phyloP scores from a whole-genome alignment of 169 alveolate species.

The Plasmodium sp. region DNA sequence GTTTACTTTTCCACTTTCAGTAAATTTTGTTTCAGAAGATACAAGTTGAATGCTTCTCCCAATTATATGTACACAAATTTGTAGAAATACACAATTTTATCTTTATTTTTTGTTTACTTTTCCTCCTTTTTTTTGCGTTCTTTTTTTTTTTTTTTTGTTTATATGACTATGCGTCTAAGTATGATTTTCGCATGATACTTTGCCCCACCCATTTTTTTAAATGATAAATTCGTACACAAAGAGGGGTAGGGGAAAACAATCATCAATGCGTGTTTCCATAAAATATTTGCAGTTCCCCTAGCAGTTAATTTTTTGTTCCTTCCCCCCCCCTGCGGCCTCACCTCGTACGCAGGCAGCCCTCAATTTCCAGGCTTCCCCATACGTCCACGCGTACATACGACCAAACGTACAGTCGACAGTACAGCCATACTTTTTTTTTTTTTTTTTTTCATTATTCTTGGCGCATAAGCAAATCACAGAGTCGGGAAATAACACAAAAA shows the following conservation, averaged over 20 bases:
- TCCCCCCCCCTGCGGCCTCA: neutral
- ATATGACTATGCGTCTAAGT: constrained; percentile 28
- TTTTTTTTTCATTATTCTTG: neutral
- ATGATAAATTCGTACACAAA: neutral
- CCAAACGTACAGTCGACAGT: neutral
- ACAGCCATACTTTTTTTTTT: neutral
- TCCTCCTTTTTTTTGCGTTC: neutral
- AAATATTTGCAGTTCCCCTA: neutral
- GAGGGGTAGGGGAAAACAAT: neutral
- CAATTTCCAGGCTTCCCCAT: neutral
- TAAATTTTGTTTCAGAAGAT: neutral
- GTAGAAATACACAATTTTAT: constrained; percentile 16
- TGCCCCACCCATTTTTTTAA: neutral
- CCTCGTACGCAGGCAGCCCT: neutral
- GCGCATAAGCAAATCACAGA: neutral
- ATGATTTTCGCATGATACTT: constrained; percentile 7
- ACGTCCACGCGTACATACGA: neutral
- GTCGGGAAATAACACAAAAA: neutral
- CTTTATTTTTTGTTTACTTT: constrained; percentile 2
- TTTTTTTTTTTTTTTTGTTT: neutral
- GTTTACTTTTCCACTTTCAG: neutral
- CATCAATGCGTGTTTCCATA: neutral
- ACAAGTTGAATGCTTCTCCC: neutral
- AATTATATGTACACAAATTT: neutral
- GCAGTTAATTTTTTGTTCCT: neutral